Evolutionary conservation across 2,329 filamentous ascomycete genomes (phyloP), one percentile per base, ranked within the genome.

Genomic region (Lecanosticta acicola): DNA sequence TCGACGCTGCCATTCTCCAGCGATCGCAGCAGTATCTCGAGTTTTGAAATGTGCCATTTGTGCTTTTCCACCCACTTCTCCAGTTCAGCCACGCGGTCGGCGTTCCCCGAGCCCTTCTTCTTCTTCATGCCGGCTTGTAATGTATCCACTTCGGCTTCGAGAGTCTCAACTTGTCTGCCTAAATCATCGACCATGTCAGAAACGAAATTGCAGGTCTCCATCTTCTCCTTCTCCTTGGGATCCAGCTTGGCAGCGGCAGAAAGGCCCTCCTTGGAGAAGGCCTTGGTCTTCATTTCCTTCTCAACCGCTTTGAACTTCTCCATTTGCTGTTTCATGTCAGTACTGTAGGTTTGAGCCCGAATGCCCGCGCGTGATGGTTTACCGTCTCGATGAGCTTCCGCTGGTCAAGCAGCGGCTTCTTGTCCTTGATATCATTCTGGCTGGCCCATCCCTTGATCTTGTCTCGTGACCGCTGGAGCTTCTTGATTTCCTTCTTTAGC

Each of bases 271-370:
- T 98, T 97, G 52, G 93, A 97, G 71, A 95, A 98, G 51, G 93
- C 93, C 70, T 98, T 98, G 46, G 93, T 98, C 77, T 98, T 98
- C 93, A 98, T 97, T 63, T 95, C 93, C 76, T 98, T 98, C 71
- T 98, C 93, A 43, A 98, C 93, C n/a, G 90, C 91, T 74, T 98
- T 98, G 80, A 98, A 98, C 63, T 88, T 89, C 72, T 98, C 93
- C 93, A 98, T 98, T 86, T 91, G 84, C 87, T 93, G 40, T 24
- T 20, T 13, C 43, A 32, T 19, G 49, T 59, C 49, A 59, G 58
- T 56, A 44, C 42, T 40, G 46, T 44, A 32, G 32, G 21, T 19
- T 17, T n/a, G 18, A 17, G 13, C 19, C n/a, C n/a, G 8, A 38
- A 33, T 24, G 26, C 21, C 14, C 33, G 40, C 35, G 41, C 33